Evolutionary conservation across 306 rosid species (phyloP).

Genomic region (Dicorynia guianensis): DNA sequence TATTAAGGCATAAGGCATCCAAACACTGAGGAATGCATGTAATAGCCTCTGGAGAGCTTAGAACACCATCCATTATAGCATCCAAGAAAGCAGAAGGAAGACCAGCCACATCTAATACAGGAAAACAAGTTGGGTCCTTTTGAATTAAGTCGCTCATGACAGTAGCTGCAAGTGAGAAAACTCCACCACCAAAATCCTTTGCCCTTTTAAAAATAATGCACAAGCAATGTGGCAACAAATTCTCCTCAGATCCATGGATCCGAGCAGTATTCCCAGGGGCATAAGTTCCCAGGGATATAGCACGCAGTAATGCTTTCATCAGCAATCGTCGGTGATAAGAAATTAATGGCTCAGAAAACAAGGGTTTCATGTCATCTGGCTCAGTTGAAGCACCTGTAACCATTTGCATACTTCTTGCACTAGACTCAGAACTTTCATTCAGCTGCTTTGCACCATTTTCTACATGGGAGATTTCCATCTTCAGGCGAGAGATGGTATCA

Average conservation of each 20-base stretch:
- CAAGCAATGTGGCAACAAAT: constrained; percentile 81
- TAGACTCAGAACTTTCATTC: constrained; percentile 60
- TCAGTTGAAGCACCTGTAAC: constrained; percentile 61
- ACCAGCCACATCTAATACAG: constrained; percentile 86
- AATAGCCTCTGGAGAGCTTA: constrained; percentile 92
- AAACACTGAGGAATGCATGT: constrained; percentile 95
- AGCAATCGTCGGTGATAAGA: constrained; percentile 80
- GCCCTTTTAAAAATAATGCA: constrained; percentile 85
- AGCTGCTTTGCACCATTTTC: constrained; percentile 79
- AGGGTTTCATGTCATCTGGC: constrained; percentile 72
- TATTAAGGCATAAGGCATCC: constrained; percentile 91
- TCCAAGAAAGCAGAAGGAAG: constrained; percentile 94
- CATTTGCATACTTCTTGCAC: constrained; percentile 58
- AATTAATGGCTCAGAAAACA: constrained; percentile 83
- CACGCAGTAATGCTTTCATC: constrained; percentile 93
- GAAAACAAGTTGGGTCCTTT: constrained; percentile 97
- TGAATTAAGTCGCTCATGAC: constrained; percentile 98
- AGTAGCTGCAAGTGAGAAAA: constrained; percentile 94
- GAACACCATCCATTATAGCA: constrained; percentile 93
- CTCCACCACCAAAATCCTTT: constrained; percentile 96
- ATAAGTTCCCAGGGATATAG: constrained; percentile 92
- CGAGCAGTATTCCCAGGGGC: constrained; percentile 92
- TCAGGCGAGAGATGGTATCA: constrained; percentile 85
- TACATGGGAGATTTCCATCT: constrained; percentile 82
- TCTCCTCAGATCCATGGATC: constrained; percentile 91